These are phyloP conservation scores for Triadica sebifera DNA, from an alignment of 345 rosid species.

Conservation along the genomic window DNA sequence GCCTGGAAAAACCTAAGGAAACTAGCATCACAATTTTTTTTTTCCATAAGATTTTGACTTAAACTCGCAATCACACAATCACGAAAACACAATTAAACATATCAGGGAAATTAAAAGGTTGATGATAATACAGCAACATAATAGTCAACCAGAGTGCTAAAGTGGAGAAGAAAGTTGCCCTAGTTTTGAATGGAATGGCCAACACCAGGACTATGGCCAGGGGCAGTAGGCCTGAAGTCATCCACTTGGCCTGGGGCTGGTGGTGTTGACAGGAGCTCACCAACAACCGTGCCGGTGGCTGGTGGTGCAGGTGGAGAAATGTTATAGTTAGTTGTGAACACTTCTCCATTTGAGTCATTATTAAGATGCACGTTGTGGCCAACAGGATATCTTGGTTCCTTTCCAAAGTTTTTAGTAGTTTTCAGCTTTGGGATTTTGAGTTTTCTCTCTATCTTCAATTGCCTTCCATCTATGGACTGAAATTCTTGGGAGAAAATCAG, in stretches of 20 bases:
- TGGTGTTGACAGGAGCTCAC: constrained; percentile 15
- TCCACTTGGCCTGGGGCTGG: constrained; percentile 26
- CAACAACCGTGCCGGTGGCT: neutral
- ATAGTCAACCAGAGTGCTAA: neutral
- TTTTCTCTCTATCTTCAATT: constrained; percentile 21
- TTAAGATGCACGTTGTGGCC: constrained; percentile 6
- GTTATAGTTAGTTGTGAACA: neutral
- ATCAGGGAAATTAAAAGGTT: no score
- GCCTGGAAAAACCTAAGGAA: no score
- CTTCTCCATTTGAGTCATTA: neutral
- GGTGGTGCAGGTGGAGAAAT: constrained; percentile 10
- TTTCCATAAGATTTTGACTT: no score
- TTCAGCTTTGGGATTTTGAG: neutral
- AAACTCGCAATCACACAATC: no score
- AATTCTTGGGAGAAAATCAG: constrained; percentile 33
- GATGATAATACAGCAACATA: no score
- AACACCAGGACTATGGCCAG: constrained; percentile 66
- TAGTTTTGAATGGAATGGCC: constrained; percentile 46
- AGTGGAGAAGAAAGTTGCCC: constrained; percentile 13
- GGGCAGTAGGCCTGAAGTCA: constrained; percentile 61
- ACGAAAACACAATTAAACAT: no score
- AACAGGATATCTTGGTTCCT: no score
- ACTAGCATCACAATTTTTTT: no score
- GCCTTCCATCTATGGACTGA: constrained; percentile 40
- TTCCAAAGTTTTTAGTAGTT: no score